A percentile compares a stretch with the other conserved stretches of the same genome.
These are phyloP conservation scores for Arthroderma sp. DNA, from an alignment of 2,329 filamentous ascomycete genomes.

Conservation along the genomic window DNA sequence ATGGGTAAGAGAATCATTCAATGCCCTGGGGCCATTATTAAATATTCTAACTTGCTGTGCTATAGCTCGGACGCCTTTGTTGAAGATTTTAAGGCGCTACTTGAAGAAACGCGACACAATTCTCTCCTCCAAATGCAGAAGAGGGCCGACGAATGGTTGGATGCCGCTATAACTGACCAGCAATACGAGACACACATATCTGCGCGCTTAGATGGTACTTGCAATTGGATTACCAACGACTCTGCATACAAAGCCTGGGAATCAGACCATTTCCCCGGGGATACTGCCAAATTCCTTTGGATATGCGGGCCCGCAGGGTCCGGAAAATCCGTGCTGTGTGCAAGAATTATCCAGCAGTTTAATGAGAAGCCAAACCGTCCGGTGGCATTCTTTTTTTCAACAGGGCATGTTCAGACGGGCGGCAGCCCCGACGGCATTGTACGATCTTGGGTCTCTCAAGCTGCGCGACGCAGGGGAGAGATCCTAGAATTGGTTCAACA, in stretches of 20 bases:
- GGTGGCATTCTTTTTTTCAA: neutral
- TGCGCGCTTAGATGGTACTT: neutral
- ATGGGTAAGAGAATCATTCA: neutral
- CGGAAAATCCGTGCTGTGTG: neutral
- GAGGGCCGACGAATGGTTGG: neutral
- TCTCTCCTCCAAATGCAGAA: neutral
- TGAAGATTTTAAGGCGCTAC: neutral
- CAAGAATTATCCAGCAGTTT: neutral
- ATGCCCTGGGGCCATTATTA: too few species aligned
- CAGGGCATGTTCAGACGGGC: neutral
- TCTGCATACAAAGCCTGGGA: neutral
- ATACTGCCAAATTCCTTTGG: neutral
- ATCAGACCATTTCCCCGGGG: neutral
- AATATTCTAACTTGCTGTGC: neutral
- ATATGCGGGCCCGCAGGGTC: neutral
- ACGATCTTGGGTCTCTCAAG: neutral
- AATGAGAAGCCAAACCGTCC: neutral
- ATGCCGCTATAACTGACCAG: neutral
- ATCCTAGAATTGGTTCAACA: neutral
- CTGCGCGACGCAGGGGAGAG: neutral
- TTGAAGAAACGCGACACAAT: neutral
- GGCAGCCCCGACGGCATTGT: neutral
- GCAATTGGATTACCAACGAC: neutral
- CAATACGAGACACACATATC: neutral
- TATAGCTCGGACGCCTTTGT: neutral